phyloP scores from a whole-genome alignment of 2,329 filamentous ascomycete species.

The Proliferodiscus dingleyae region DNA sequence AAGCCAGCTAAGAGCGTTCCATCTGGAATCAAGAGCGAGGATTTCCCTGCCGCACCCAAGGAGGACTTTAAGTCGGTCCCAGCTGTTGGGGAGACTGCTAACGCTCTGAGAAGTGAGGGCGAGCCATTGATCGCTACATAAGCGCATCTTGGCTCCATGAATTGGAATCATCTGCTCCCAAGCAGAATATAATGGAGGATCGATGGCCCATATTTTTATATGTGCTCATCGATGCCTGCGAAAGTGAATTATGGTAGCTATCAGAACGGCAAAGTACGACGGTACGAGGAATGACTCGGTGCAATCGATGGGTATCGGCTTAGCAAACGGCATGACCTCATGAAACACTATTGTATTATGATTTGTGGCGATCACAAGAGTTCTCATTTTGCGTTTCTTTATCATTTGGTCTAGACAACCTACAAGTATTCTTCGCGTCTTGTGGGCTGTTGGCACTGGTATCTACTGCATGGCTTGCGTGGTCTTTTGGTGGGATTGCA shows the following conservation, averaged over 20 bases:
- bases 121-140: conserved; percentile 27
- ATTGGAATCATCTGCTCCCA: background rate
- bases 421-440: conserved; percentile 6
- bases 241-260: conserved; percentile 3
- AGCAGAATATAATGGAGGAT: conserved; percentile 1
- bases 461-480: conserved; percentile 23
- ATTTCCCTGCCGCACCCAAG: conserved; percentile 30
- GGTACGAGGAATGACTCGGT: conserved; percentile 18
- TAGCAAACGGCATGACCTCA: conserved; percentile 20
- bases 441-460: conserved; percentile 4
- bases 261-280: conserved; percentile 11
- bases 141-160: conserved; percentile 1
- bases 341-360: conserved; percentile 21
- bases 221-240: background rate
- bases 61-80: conserved; percentile 27
- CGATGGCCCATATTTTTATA: background rate
- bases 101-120: conserved; percentile 12
- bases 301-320: conserved; percentile 15
- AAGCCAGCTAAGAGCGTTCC: conserved; percentile 23
- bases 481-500: conserved; percentile 5
- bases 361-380: conserved; percentile 15
- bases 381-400: conserved; percentile 9
- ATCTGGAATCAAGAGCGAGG: conserved; percentile 20
- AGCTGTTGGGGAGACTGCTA: conserved; percentile 8
- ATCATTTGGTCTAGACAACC: conserved; percentile 8